Evolutionary conservation across 2,329 filamentous ascomycete species (phyloP), one percentile per base, ranked within the genome.

Genomic region (Penicillium freii): DNA sequence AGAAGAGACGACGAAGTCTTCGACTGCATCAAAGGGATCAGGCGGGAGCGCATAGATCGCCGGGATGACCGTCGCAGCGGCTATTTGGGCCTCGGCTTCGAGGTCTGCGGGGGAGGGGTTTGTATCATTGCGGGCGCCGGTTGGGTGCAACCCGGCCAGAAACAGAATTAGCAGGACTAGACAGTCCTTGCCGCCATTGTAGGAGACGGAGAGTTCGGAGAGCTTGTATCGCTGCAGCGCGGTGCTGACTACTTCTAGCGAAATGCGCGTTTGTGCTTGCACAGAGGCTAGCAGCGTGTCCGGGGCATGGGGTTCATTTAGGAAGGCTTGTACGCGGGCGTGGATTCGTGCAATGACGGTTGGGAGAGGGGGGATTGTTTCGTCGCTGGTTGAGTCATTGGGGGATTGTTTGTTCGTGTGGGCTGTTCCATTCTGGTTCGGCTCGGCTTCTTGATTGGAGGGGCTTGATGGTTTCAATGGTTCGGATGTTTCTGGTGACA

Each of bases 101-200:
- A 25, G 39, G 29, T 52, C 50, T 39, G 54, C 45, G 75, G 59
- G 76, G 15, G 38, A 44, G 39, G 83, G 79, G 54, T 80, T 73
- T 42, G 66, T 40, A 29, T 56, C 38, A 29, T 36, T 55, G 50
- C 36, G 11, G 25, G 25, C 10, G 19, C 40, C 21, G 21, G 5
- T 44, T 31, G 75, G 73, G 62, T 78, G 71, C 1, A 87, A 74
- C 21, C 80, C 80, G 60, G 88, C 87, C 64, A 97, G 87, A 70
- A 96, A 91, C 63, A 97, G 81, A 69, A 97, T 84, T 7, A 97
- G 82, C 19, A 97, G 86, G 52, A 97, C 92, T 19, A 97, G 88
- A 69, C 93, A 97, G 81, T 97, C 94, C 75, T 99, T 99, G 60
- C 94, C 94, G 71, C 94, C 94, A 69, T 99, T 99, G 78, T 97